phyloP scores from a whole-genome alignment of 1,139 yeast species.

The Waltiozyma sp. region DNA sequence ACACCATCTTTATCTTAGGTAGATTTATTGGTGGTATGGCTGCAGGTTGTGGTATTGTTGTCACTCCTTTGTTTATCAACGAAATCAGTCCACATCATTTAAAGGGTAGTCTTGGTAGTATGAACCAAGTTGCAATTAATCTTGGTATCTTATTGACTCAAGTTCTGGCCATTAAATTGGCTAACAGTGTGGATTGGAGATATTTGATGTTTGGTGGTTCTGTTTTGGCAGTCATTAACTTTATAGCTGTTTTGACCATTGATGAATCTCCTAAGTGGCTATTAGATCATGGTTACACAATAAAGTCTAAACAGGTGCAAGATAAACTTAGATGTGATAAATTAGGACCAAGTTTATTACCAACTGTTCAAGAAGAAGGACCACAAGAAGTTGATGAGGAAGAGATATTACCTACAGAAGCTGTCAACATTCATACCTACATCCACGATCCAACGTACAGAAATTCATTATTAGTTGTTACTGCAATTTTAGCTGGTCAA shows the following conservation, averaged over 20 bases:
- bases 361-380: slow-evolving; percentile 18
- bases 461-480: slow-evolving; percentile 53
- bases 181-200: slow-evolving; percentile 64
- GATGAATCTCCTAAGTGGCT: slow-evolving; percentile 87
- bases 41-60: slow-evolving; percentile 81
- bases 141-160: slow-evolving; percentile 78
- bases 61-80: slow-evolving; percentile 69
- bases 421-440: slow-evolving; percentile 25
- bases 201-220: slow-evolving; percentile 50
- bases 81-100: slow-evolving; percentile 62
- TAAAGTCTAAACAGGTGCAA: slow-evolving; percentile 27
- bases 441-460: slow-evolving; percentile 38
- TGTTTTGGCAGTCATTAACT: slow-evolving; percentile 38
- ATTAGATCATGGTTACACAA: slow-evolving; percentile 23
- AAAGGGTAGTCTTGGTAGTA: slow-evolving; percentile 74
- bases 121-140: slow-evolving; percentile 81
- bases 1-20: slow-evolving; percentile 44
- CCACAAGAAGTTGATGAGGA: slow-evolving; percentile 19
- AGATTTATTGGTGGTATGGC: slow-evolving; percentile 73
- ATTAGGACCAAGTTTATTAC: slow-evolving; percentile 8
- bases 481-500: slow-evolving; percentile 73
- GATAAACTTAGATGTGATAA: slow-evolving; percentile 22
- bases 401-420: slow-evolving; percentile 1
- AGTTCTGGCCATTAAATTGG: slow-evolving; percentile 55
- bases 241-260: slow-evolving; percentile 34